phyloP scores from a whole-genome alignment of 2,329 filamentous ascomycete species.

The Xylaria sp. region DNA sequence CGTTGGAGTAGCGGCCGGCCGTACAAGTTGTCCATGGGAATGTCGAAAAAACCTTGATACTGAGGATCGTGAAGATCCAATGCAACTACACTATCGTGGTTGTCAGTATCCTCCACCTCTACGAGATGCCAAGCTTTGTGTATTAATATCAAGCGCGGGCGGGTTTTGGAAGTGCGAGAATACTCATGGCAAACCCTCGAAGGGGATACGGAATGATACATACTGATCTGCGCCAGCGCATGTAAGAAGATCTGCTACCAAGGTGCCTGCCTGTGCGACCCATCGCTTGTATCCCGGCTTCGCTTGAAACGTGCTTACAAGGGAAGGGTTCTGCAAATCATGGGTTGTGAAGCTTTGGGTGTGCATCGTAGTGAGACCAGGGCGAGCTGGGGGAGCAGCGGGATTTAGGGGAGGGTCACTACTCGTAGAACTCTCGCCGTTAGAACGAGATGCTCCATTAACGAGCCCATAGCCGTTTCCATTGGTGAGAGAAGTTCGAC shows the following conservation, averaged over 20 bases:
- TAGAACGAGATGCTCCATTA: conserved; percentile 52
- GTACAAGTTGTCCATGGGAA: conserved; percentile 97
- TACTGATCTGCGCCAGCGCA: conserved; percentile 96
- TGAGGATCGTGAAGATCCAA: conserved; percentile 97
- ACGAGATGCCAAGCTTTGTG: conserved; percentile 23
- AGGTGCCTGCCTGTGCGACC: conserved; percentile 96
- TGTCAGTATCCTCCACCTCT: conserved; percentile 44
- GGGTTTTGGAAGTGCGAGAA: not conserved
- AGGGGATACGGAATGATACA: conserved; percentile 45
- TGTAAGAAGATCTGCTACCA: conserved; percentile 92
- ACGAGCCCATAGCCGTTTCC: conserved; percentile 45
- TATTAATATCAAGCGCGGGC: conserved; percentile 7
- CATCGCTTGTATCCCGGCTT: conserved; percentile 98
- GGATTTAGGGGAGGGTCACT: conserved; percentile 45
- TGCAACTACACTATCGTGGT: conserved; percentile 75
- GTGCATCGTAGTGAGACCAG: conserved; percentile 55
- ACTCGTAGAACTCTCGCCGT: conserved; percentile 43
- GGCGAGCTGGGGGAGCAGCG: conserved; percentile 45
- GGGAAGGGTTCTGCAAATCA: conserved; percentile 70
- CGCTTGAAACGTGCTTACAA: conserved; percentile 72
- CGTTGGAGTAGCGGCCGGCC: conserved; percentile 78
- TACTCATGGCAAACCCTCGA: conserved; percentile 25
- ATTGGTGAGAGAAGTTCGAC: conserved; percentile 69
- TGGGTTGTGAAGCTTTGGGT: conserved; percentile 68
- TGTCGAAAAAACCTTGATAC: conserved; percentile 99